Percentiles rank a stretch among this genome's conserved stretches.
phyloP scores from a whole-genome alignment of 2,329 filamentous ascomycete species.

The Penicillium vulpinum region DNA sequence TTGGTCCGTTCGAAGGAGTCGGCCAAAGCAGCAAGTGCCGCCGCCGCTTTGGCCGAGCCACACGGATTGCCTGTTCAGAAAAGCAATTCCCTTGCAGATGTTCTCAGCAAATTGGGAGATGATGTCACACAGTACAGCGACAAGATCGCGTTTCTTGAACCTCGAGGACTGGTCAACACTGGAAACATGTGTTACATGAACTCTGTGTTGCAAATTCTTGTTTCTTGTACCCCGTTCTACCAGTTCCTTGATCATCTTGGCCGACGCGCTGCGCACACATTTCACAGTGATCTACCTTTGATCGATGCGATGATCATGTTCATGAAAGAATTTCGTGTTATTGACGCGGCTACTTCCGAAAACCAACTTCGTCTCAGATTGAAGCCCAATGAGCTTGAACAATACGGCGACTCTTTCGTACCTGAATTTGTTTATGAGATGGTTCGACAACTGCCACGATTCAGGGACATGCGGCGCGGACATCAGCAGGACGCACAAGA shows the following conservation, averaged over 20 bases:
- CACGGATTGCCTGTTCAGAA: slow-evolving; percentile 51
- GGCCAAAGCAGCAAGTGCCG: slow-evolving; percentile 30
- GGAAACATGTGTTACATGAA: slow-evolving; percentile 99
- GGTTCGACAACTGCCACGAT: slow-evolving; percentile 80
- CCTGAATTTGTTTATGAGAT: slow-evolving; percentile 96
- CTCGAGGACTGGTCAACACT: slow-evolving; percentile 90
- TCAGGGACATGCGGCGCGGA: slow-evolving; percentile 89
- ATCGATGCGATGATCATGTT: slow-evolving; percentile 98
- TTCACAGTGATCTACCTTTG: slow-evolving; percentile 92
- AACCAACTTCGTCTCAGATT: slow-evolving; percentile 73
- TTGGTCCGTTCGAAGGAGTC: slow-evolving; percentile 58
- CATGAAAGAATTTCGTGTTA: slow-evolving; percentile 84
- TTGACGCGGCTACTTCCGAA: slow-evolving; percentile 72
- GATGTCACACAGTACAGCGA: slow-evolving; percentile 56
- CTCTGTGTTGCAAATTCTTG: slow-evolving; percentile 92
- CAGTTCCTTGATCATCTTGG: slow-evolving; percentile 86
- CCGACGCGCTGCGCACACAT: slow-evolving; percentile 80
- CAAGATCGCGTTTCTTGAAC: slow-evolving; percentile 82
- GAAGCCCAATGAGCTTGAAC: slow-evolving; percentile 80
- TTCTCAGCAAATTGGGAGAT: slow-evolving; percentile 71
- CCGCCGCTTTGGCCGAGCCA: slow-evolving; percentile 29
- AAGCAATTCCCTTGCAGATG: slow-evolving; percentile 69
- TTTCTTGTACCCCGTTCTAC: slow-evolving; percentile 93
- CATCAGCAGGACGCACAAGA: slow-evolving; percentile 98
- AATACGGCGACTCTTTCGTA: slow-evolving; percentile 86